Conservation (phyloP, 495 filamentous ascomycete species). For the Annulohypoxylon maeteangense region DNA sequence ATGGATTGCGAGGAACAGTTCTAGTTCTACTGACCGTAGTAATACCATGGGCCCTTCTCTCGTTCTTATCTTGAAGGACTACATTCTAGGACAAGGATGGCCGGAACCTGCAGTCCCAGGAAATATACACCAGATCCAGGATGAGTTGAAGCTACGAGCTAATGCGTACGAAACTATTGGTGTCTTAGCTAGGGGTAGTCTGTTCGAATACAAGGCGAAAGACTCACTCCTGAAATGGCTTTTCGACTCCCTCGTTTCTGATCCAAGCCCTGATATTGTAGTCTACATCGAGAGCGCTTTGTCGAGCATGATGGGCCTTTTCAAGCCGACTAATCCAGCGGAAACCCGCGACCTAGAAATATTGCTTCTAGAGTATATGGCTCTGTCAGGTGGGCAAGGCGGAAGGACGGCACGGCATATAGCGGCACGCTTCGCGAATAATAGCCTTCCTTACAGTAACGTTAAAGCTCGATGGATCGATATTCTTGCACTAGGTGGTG, state of each 20-base stretch:
- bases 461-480: slow-evolving; percentile 87
- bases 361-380: slow-evolving; percentile 75
- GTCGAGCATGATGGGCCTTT: slow-evolving; percentile 70
- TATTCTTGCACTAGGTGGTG: slow-evolving; percentile 77
- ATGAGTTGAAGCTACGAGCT: slow-evolving; percentile 73
- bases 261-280: slow-evolving; percentile 77
- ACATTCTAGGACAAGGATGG: slow-evolving; percentile 85
- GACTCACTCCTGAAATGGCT: slow-evolving; percentile 76
- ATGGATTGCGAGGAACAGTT: slow-evolving; percentile 82
- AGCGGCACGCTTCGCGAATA: slow-evolving; percentile 88
- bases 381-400: slow-evolving; percentile 42
- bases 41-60: slow-evolving; percentile 71
- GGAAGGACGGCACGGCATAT: slow-evolving; percentile 76
- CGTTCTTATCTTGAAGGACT: slow-evolving; percentile 76
- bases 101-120: slow-evolving; percentile 62
- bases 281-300: slow-evolving; percentile 91
- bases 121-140: slow-evolving; percentile 60
- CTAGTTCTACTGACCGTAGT: slow-evolving; percentile 64
- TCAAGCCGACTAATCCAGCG: slow-evolving; percentile 57
- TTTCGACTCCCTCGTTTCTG: slow-evolving; percentile 81
- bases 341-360: slow-evolving; percentile 46
- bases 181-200: slow-evolving; percentile 70
- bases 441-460: slow-evolving; percentile 84
- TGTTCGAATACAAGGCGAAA: slow-evolving; percentile 61
- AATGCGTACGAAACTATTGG: slow-evolving; percentile 88